Base-by-base conservation (phyloP, 352 stramenopile species). In the Globisporangium rhizosaccharum region DNA sequence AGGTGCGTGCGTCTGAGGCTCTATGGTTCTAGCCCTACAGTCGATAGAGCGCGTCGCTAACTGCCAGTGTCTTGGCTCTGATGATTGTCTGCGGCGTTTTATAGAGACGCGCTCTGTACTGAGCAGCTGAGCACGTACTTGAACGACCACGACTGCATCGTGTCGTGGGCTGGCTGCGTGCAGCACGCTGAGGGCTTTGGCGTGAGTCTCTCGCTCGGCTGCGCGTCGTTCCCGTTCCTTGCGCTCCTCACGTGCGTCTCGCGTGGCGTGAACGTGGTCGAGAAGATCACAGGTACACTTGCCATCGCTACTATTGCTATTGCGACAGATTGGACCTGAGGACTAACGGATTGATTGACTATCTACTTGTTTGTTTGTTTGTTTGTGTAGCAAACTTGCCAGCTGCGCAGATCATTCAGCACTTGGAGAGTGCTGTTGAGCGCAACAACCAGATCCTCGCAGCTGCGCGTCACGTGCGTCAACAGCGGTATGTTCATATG, bases 111-210 rank as follows among this genome's bases (percentile, higher is more conserved):
- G 23, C 71, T 94, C 50, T 94, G 85, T 59, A 91, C 85, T 17
- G 67, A 82, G 53, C 65, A 79, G 50, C 77, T 94, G 70, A 80
- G 73, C 54, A 68, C 68, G 17, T 94, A 88, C 54, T 58, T 88
- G 37, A 87, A 91, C 62, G 82, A 90, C 50, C 88, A 80, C 62
- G 85, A 92, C 74, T 84, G 71, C 46, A 83, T 94, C 57, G 77
- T 94, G 45, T 85, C 82, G 18, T 94, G 85, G 85, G 85, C 81
- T 15, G 85, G 85, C 26, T 92, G 80, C 52, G 82, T 92, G 54
- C 79, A 91, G 59, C 75, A 90, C 45, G 72, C 82, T 6, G 85
- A 94, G 41, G 85, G 82, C 1, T 94, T 92, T 57, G 72, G 81
- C 30, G 83, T 91, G 26, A 88, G 82, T 50, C 66, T 92, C 48